Evolutionary conservation across 139 green algal species (phyloP).

Genomic region (Trebouxia sp.): DNA sequence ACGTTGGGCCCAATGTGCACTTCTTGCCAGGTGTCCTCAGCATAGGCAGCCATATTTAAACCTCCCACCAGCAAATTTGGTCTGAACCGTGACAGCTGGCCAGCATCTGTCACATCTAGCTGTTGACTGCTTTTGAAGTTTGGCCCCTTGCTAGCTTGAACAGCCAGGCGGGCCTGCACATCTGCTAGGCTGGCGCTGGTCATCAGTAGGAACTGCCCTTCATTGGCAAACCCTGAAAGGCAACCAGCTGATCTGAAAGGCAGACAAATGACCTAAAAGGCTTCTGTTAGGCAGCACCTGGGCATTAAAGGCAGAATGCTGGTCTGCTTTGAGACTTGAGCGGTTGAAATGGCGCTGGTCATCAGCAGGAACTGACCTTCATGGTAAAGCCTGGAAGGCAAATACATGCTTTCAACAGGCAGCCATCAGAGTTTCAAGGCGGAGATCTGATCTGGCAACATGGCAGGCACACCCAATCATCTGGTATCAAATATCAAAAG

Average conservation of each 20-base stretch:
- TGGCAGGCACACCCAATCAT: background rate
- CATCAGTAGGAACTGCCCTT: slow-evolving; percentile 80
- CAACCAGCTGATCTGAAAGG: too few relatives aligned
- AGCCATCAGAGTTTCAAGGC: background rate
- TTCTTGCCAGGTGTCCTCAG: slow-evolving; percentile 61
- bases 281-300: background rate
- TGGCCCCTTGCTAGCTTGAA: background rate
- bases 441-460: too few relatives aligned
- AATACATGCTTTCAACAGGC: background rate
- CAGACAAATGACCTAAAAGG: too few relatives aligned
- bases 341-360: slow-evolving; percentile 52
- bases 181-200: slow-evolving; percentile 60
- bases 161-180: slow-evolving; percentile 42
- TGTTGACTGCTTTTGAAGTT: background rate
- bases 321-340: too few relatives aligned
- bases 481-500: background rate
- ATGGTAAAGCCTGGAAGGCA: slow-evolving; percentile 71
- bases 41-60: slow-evolving; percentile 47
- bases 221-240: slow-evolving; percentile 83
- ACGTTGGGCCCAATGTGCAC: slow-evolving; percentile 33
- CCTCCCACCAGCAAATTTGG: slow-evolving; percentile 74
- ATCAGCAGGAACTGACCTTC: slow-evolving; percentile 80
- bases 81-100: slow-evolving; percentile 50
- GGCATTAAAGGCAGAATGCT: background rate
- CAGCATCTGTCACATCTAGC: background rate